phyloP scores from a whole-genome alignment of 2,329 filamentous ascomycete species.

The Fusarium mundagurra region DNA sequence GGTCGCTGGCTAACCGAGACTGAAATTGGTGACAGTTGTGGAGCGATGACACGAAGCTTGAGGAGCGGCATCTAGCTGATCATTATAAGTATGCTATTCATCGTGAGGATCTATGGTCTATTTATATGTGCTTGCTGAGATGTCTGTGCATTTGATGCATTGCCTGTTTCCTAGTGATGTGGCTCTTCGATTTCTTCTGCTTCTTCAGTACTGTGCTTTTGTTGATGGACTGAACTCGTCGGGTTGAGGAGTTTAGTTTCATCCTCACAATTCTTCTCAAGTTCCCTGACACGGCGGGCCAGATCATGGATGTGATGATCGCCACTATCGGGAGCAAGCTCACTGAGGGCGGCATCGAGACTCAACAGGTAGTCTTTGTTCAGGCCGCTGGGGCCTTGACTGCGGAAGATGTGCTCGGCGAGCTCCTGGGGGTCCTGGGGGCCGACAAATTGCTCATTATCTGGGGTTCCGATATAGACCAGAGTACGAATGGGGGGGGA shows the following conservation, averaged over 20 bases:
- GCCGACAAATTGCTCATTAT: conserved; percentile 91
- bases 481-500: conserved; percentile 63
- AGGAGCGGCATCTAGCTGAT: background rate
- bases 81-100: background rate
- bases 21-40: background rate
- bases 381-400: conserved; percentile 83
- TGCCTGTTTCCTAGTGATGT: background rate
- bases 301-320: conserved; percentile 89
- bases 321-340: conserved; percentile 77
- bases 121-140: background rate
- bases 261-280: conserved; percentile 51
- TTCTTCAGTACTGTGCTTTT: conserved; percentile 40
- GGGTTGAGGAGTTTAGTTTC: conserved; percentile 14
- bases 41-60: background rate
- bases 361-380: conserved; percentile 91
- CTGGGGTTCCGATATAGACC: conserved; percentile 93
- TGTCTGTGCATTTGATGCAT: background rate
- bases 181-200: conserved; percentile 45
- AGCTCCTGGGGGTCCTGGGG: conserved; percentile 81
- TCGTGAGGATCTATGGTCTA: background rate
- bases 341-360: conserved; percentile 78
- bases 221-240: conserved; percentile 28
- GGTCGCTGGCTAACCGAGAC: background rate
- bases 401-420: conserved; percentile 81
- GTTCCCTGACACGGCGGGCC: conserved; percentile 73